Evolutionary conservation across 1,139 yeast genomes (phyloP), one percentile per base, ranked within the genome.

Genomic region (Pichia sp.): DNA sequence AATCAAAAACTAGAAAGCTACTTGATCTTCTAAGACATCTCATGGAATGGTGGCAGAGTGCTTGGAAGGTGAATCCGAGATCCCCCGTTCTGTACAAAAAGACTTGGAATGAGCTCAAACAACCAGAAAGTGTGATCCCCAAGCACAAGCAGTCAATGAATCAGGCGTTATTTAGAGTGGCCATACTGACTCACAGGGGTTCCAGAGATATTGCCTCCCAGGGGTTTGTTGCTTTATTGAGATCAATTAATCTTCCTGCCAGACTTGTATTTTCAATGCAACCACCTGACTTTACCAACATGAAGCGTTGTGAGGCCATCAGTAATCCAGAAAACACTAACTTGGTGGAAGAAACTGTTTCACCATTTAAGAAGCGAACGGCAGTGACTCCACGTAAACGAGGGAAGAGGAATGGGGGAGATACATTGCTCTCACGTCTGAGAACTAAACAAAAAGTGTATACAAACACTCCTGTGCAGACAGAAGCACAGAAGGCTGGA

Each of bases 191-290:
- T 14, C 69, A 71, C 24, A 62, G 68, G 19, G 98, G 98, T 0
- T 75, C 86, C 2, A 60, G 85, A 27, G 97, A 91, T 51, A 42
- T 85, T 6, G 84, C 83, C 0, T 87, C 93, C 0, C 96, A 86
- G 51, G 96, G 95, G 0, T 87, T 86, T 60, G 87, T 86, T 9
- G 75, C 85, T 0, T 52, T 88, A 3, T 57, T 87, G 32, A 61
- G 97, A 41, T 67, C 88, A 1, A 60, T 82, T 12, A 86, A 84
- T 1, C 63, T 91, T 21, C 72, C 77, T 33, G 78, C 93, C 0
- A 64, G 99, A 30, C 60, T 91, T 20, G 77, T 87, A 0, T 77
- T 78, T 49, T 87, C 96, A 0, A 50, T 88, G 18, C 99, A 93
- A 52, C 91, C 96, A 0, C 88, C 96, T 0, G 96, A 91, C 54